Base-by-base conservation (phyloP, 108 stramenopile species). In the Skeletonema tropicum region DNA sequence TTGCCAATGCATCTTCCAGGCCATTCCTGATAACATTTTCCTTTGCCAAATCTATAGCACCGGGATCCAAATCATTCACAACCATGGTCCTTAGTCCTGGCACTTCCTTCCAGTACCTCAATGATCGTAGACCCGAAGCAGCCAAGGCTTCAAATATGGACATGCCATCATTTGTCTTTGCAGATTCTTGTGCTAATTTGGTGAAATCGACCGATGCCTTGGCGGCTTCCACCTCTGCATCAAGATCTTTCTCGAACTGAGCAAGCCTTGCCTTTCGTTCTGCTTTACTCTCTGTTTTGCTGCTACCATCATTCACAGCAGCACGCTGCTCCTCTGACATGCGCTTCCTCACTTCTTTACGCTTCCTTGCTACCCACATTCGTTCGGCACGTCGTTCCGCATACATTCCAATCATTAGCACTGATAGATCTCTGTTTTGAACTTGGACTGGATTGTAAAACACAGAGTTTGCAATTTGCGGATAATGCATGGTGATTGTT, bases 371-470 rank as follows among this genome's bases (percentile, higher is more conserved):
- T n/a, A 79, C 42, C 60, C 87, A 89, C 33, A 64, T 68, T 39
- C 88, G 83, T 25, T 85, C 74, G 10, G 86, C 84, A n/a, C 96
- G 83, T 52, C 94, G 83, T 74, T 97, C 92, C 13, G 88, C 92
- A 80, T 89, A 93, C 62, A 96, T 73, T 32, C 86, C 76, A 48
- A 99, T 91, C 86, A 98, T 96, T 36, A 97, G 68, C 35, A 98
- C 86, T 25, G 85, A 87, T 25, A 99, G 79, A 78, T 99, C 99
- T 7, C 99, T 89, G 83, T 99, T 99, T 68, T 97, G 94, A 8
- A 98, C 97, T 85, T 99, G 99, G 8, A 98, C 98, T 21, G 95
- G 96, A 73, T 99, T 99, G 93, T 99, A 99, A 83, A 99, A 99
- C 32, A 98, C 98, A 29, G 87, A 81, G 45, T 83, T 79, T 79